phyloP scores from a whole-genome alignment of 768 basidiomycete species.

The Imleria badia region DNA sequence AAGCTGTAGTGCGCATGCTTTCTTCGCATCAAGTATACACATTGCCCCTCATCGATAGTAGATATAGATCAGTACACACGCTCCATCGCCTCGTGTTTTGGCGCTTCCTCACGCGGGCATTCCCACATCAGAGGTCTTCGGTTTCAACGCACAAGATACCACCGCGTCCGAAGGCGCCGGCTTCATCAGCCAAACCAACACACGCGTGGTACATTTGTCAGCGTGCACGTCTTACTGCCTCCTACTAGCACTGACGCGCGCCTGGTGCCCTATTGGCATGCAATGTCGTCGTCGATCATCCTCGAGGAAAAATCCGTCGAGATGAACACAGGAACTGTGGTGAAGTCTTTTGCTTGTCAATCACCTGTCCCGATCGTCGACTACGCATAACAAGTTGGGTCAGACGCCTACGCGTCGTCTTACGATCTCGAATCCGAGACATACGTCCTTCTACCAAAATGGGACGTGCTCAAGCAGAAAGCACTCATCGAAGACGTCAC shows the following conservation, averaged over 20 bases:
- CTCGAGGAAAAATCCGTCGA: constrained; percentile 97
- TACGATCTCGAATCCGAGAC: constrained; percentile 98
- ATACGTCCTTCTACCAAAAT: constrained; percentile 93
- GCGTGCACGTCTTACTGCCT: too few relatives aligned
- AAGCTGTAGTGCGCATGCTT: too few relatives aligned
- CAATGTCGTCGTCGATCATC: constrained; percentile 82
- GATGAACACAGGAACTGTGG: constrained; percentile 91
- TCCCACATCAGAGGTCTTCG: constrained; percentile 97
- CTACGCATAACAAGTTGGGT: too few relatives aligned
- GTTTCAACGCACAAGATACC: constrained; percentile 79
- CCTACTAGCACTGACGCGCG: too few relatives aligned
- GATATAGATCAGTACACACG: too few relatives aligned
- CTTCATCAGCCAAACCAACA: constrained; percentile 89
- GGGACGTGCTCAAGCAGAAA: constrained; percentile 94
- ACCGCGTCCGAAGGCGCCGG: constrained; percentile 79
- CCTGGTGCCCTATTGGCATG: too few relatives aligned
- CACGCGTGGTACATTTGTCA: constrained; percentile 91
- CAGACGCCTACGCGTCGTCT: too few relatives aligned
- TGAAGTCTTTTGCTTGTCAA: constrained; percentile 31
- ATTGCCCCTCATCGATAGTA: too few relatives aligned
- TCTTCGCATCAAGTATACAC: too few relatives aligned
- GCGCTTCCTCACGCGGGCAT: too few relatives aligned
- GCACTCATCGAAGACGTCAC: constrained; percentile 96
- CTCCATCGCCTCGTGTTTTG: too few relatives aligned
- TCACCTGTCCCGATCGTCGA: too few relatives aligned